Base-by-base conservation (phyloP, 192 early-diverging fungal genomes). In the Phycomyces blakesleeanus region DNA sequence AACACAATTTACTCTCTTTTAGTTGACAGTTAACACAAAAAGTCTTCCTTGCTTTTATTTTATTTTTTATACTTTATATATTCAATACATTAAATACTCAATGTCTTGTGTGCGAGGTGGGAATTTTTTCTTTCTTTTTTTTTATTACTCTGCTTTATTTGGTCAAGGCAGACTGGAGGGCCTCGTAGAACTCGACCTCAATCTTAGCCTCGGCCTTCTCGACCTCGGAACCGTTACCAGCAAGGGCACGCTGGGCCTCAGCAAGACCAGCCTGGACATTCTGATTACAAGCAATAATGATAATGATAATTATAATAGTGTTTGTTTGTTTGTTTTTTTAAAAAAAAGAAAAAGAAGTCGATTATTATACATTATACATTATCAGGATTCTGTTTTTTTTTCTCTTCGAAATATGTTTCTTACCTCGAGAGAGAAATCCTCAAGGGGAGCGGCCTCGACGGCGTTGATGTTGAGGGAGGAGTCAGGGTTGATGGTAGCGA, bases 391-490 rank as follows among this genome's bases (percentile, higher is more conserved):
- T n/a, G n/a, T n/a, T n/a, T n/a, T n/a, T n/a, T n/a, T n/a, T n/a
- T n/a, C n/a, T n/a, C n/a, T n/a, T n/a, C n/a, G n/a, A n/a, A n/a
- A n/a, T n/a, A n/a, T n/a, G n/a, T n/a, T 54, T 58, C 56, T 49
- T 70, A 89, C 88, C 70, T 94, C 91, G 39, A 78, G 56, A 61
- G 93, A 92, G 71, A 99, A 79, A 27, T 97, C 87, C 63, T 93
- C 91, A 12, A 99, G 72, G 44, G 89, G 78, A 72, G 91, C 85
- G 27, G 95, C 97, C 80, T 99, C 97, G 22, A 94, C 79, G 54
- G 94, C 97, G 73, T 95, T 97, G 78, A 99, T 94, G 87, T 98
- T 95, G 61, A 97, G 83, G 51, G 90, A 81, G 12, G 93, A 97
- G 79, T 99, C 93, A 54, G 92, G 87, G 87, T 99, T 96, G 80